Conservation (phyloP, 257 asterid genomes). For the Gentiana straminea region DNA sequence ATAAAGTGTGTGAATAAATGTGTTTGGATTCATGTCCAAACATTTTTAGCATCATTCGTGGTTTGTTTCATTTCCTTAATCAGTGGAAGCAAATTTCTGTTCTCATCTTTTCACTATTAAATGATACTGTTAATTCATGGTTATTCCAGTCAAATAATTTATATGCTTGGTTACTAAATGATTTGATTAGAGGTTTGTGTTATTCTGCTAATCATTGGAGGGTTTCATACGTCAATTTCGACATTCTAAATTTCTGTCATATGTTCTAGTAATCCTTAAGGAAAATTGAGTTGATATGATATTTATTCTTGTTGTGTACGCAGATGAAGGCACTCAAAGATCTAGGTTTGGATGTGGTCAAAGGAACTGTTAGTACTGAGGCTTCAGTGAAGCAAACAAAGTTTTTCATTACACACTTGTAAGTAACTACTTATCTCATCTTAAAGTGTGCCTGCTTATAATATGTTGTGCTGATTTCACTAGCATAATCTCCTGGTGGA, state of each 20-base stretch:
- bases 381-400: slow-evolving; percentile 66
- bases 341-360: slow-evolving; percentile 83
- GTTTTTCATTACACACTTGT: slow-evolving; percentile 63
- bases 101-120: too few relatives aligned
- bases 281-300: background rate
- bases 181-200: too few relatives aligned
- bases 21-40: too few relatives aligned
- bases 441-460: background rate
- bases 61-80: too few relatives aligned
- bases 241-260: background rate
- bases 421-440: slow-evolving; percentile 19
- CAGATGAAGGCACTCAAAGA: slow-evolving; percentile 95
- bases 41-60: too few relatives aligned
- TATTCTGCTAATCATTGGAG: too few relatives aligned
- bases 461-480: background rate
- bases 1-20: too few relatives aligned
- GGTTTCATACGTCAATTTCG: too few relatives aligned
- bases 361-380: slow-evolving; percentile 86
- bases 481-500: background rate
- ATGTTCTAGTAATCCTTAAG: background rate
- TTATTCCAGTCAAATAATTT: too few relatives aligned
- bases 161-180: too few relatives aligned
- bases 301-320: slow-evolving; percentile 2
- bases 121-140: too few relatives aligned
- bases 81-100: too few relatives aligned